A percentile compares a stretch with the other conserved stretches of the same genome.
Evolutionary conservation across 257 asterid species (phyloP).

Genomic region (Agastache rugosa): DNA sequence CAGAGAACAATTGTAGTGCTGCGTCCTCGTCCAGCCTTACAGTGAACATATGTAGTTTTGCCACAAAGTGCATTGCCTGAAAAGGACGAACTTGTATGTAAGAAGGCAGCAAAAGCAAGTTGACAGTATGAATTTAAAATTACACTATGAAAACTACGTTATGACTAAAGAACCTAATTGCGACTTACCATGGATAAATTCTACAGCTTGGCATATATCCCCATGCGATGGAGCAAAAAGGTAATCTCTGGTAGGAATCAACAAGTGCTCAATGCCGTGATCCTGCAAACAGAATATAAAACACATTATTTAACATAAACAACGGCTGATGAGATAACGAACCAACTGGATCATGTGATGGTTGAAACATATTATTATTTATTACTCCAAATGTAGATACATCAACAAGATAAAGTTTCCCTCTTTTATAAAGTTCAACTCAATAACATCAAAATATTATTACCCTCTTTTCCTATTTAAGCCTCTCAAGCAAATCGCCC

Average conservation of each 20-base stretch:
- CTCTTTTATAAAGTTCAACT: neutral
- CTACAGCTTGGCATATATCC: constrained; percentile 82
- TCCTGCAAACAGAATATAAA: constrained; percentile 53
- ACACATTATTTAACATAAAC: constrained; percentile 24
- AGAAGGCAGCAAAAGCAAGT: constrained; percentile 7
- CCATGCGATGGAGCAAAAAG: constrained; percentile 85
- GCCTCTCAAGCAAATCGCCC: neutral
- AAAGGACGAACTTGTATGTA: neutral
- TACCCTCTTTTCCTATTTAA: neutral
- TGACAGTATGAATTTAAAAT: neutral
- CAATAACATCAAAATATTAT: neutral
- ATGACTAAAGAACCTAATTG: constrained; percentile 12
- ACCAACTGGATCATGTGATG: constrained; percentile 6
- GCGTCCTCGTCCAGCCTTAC: constrained; percentile 98
- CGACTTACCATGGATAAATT: constrained; percentile 74
- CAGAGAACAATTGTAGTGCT: constrained; percentile 97
- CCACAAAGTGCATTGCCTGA: constrained; percentile 66
- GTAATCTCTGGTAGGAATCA: constrained; percentile 95
- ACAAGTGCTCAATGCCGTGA: constrained; percentile 74
- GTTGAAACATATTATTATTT: neutral
- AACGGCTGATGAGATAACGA: neutral
- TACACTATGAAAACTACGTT: neutral
- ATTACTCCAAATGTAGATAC: neutral
- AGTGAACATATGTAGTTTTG: constrained; percentile 86
- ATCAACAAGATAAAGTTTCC: neutral